Conservation (phyloP, 129 eudicot species). For the Oenanthe sinensis region DNA sequence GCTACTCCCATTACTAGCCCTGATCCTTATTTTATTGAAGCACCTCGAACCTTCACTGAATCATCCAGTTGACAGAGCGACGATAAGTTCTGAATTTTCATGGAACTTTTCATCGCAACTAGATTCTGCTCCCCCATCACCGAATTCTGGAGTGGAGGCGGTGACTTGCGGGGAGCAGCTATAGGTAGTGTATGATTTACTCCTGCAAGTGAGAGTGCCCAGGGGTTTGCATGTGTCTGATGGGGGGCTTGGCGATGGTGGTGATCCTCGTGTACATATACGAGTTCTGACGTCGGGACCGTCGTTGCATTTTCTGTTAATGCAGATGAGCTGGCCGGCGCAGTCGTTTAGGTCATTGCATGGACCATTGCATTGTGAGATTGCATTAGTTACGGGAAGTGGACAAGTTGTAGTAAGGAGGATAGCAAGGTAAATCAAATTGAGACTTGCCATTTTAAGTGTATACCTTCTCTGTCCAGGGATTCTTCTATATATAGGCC, state of each 20-base stretch:
- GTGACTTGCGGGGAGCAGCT: conserved; percentile 36
- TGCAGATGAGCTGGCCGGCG: conserved; percentile 27
- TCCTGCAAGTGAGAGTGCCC: conserved; percentile 5
- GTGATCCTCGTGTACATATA: neutral
- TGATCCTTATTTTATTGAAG: conserved; percentile 12
- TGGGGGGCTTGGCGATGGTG: neutral
- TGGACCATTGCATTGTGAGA: conserved; percentile 29
- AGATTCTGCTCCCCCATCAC: conserved; percentile 30
- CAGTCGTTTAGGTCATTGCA: conserved; percentile 29
- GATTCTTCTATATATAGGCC: neutral
- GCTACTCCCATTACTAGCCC: conserved; percentile 20
- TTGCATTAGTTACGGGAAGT: conserved; percentile 7
- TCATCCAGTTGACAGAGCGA: conserved; percentile 41
- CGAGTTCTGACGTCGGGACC: conserved; percentile 29
- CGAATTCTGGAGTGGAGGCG: conserved; percentile 17
- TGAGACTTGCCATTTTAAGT: conserved; percentile 7
- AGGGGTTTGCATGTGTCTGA: neutral
- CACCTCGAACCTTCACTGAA: conserved; percentile 19
- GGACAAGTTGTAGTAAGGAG: neutral
- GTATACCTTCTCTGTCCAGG: neutral
- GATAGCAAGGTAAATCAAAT: neutral
- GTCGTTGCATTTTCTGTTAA: conserved; percentile 21
- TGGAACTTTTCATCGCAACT: conserved; percentile 25
- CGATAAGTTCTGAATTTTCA: conserved; percentile 10
- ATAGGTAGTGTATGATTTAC: conserved; percentile 22